Base-by-base conservation (phyloP, 768 basidiomycete genomes). In the Tylopilus sp. region DNA sequence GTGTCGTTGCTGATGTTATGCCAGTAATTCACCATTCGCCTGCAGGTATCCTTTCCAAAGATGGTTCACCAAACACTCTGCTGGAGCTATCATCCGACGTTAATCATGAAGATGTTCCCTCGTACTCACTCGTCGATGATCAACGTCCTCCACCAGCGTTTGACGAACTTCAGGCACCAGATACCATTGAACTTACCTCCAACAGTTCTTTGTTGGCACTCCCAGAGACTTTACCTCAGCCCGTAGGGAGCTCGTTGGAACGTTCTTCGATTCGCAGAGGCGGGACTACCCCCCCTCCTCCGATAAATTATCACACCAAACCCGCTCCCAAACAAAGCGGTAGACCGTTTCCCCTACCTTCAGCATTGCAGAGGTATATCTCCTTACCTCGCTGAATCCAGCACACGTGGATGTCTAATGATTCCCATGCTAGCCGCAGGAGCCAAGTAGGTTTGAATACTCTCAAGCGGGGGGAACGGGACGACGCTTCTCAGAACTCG, bases 131-230 rank as follows among this genome's bases (percentile, higher is more conserved):
- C 7, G 31, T 66, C 21, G 62, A 66, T 19, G 62, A 67, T 3
- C 50, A 58, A 29, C 52, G 48, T 21, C 64, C 64, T 26, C 65
- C 67, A 19, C 59, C 67, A 28, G 55, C 62, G 6, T 66, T 69
- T 25, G 56, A 57, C 21, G 65, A 63, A 36, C 30, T 62, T 24
- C 41, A 55, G 0, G 10, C 22, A 12, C 33, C 36, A 17, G 30
- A 36, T 41, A 25, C 12, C 19, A 11, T 49, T 21, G 34, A 36
- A 31, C 26, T 19, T 31, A 19, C n/a, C 4, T 0, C 25, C 13
- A 37, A 43, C 36, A 45, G 26, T 37, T 50, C 28, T 26, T 29
- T 14, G 4, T n/a, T 36, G 17, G 29, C 26, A 2, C 31, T 10
- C 6, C 8, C n/a, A 8, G 44, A 55, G 25, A 14, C 13, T 17